phyloP scores from a whole-genome alignment of 176 grass and related monocot genomes.

The Pontederia crassipes region DNA sequence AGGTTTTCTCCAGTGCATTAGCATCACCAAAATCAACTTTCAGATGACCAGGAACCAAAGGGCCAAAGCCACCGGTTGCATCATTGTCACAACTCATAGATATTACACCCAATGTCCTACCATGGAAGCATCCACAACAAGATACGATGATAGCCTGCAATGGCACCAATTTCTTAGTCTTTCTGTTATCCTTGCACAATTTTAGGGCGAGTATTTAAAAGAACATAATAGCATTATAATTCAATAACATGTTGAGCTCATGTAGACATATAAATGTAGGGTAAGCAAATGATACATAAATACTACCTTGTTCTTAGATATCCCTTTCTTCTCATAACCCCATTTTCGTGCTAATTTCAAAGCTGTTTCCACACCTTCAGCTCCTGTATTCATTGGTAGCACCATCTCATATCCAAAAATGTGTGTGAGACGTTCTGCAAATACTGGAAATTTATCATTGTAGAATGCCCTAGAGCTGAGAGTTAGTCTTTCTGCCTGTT shows the following conservation, averaged over 20 bases:
- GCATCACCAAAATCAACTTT: conserved; percentile 98
- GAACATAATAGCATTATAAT: background rate
- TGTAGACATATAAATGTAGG: too few relatives aligned
- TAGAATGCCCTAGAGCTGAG: conserved; percentile 98
- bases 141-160: conserved; percentile 84
- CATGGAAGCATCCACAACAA: conserved; percentile 97
- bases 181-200: background rate
- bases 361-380: conserved; percentile 95
- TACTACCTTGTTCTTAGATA: conserved; percentile 66
- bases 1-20: conserved; percentile 63
- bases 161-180: background rate
- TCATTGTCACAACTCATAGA: conserved; percentile 99
- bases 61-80: conserved; percentile 86
- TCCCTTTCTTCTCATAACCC: conserved; percentile 92
- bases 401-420: conserved; percentile 98
- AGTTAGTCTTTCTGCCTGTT: conserved; percentile 75
- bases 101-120: conserved; percentile 75
- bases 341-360: conserved; percentile 92
- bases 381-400: conserved; percentile 98
- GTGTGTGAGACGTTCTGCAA: conserved; percentile 56
- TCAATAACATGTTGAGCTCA: background rate
- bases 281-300: too few relatives aligned
- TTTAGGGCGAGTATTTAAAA: background rate
- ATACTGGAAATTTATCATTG: conserved; percentile 83
- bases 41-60: conserved; percentile 81